These are phyloP conservation scores for Apiospora saccharicola DNA, from an alignment of 2,329 filamentous ascomycete species.

Conservation along the genomic window DNA sequence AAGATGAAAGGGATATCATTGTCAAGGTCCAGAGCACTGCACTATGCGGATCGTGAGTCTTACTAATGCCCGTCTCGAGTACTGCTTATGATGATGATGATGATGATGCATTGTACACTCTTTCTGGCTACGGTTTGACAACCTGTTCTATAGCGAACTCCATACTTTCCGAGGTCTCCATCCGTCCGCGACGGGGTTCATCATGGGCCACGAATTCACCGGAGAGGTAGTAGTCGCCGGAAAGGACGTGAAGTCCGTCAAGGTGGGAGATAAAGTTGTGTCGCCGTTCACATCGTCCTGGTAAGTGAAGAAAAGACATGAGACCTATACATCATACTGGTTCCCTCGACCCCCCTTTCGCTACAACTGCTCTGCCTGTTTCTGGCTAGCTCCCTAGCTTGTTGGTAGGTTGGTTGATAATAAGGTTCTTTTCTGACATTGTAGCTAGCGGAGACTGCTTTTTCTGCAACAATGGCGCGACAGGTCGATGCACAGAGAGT, in stretches of 20 bases:
- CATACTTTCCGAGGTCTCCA: constrained; percentile 88
- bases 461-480: constrained; percentile 80
- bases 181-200: constrained; percentile 67
- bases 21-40: constrained; percentile 85
- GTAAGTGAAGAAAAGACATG: constrained; percentile 50
- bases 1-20: constrained; percentile 77
- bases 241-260: constrained; percentile 70
- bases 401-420: not conserved
- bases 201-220: constrained; percentile 88
- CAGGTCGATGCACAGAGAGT: constrained; percentile 77
- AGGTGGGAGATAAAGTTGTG: constrained; percentile 80
- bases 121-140: not conserved
- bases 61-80: not conserved
- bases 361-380: not conserved
- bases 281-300: constrained; percentile 85
- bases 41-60: constrained; percentile 82
- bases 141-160: constrained; percentile 67
- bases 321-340: too few relatives aligned
- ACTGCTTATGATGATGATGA: not conserved
- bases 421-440: not conserved
- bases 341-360: too few relatives aligned
- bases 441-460: constrained; percentile 73
- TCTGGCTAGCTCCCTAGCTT: not conserved
- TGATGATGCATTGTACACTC: not conserved
- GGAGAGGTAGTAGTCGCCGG: constrained; percentile 76